Evolutionary conservation across 305 asterid species (phyloP).

Genomic region (Ruellia speciosa): DNA sequence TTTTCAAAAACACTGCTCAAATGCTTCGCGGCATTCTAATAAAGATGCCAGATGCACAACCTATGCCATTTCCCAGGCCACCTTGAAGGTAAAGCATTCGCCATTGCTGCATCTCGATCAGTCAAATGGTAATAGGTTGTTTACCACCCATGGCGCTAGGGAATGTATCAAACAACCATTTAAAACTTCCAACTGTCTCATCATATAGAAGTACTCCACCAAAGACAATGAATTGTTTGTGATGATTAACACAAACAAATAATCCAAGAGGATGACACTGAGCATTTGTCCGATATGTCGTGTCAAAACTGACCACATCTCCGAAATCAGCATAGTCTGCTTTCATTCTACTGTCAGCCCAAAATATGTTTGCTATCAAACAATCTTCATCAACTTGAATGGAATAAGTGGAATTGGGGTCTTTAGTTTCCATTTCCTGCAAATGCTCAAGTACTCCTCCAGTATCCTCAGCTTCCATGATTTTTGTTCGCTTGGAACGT

Average conservation of each 20-base stretch:
- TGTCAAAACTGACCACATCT: constrained; percentile 14
- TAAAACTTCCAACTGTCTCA: constrained; percentile 3
- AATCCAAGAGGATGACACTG: not conserved
- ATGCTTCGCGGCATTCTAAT: constrained; percentile 3
- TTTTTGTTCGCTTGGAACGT: not conserved
- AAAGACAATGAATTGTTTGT: not conserved
- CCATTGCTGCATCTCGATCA: constrained; percentile 14
- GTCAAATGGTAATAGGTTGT: constrained; percentile 6
- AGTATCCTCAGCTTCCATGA: not conserved
- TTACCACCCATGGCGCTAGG: not conserved
- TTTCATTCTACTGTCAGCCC: constrained; percentile 1
- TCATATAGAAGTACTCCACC: constrained; percentile 15
- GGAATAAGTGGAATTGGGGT: not conserved
- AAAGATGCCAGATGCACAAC: constrained; percentile 15
- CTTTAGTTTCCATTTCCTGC: not conserved
- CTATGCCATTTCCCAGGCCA: not conserved
- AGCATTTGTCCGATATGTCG: constrained; percentile 1
- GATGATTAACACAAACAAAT: constrained; percentile 13
- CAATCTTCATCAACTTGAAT: constrained; percentile 4
- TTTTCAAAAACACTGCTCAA: not conserved
- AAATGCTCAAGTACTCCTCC: not conserved
- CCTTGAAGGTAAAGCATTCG: not conserved
- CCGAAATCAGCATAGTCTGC: constrained; percentile 4
- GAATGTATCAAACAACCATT: constrained; percentile 5
- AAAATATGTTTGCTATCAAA: constrained; percentile 4